phyloP scores from a whole-genome alignment of 1,139 yeast genomes.

The Taiozyma sp. region DNA sequence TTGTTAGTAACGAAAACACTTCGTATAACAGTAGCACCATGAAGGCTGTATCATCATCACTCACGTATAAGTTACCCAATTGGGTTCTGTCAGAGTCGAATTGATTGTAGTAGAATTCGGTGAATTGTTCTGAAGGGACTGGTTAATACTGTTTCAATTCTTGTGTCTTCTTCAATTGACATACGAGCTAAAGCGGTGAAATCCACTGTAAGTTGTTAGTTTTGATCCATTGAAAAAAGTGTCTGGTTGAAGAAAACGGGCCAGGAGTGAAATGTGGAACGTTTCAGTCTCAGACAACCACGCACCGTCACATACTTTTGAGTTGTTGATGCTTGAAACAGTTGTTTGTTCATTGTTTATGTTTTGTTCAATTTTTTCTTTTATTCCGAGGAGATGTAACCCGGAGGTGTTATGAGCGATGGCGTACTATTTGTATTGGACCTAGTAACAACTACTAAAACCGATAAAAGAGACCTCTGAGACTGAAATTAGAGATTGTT shows the following conservation, averaged over 20 bases:
- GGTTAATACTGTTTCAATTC: background rate
- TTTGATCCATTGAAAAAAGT: background rate
- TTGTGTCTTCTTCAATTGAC: background rate
- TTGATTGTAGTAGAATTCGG: slow-evolving; percentile 91
- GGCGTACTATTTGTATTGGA: too few relatives aligned
- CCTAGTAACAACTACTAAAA: too few relatives aligned
- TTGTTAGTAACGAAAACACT: background rate
- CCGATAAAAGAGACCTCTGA: too few relatives aligned
- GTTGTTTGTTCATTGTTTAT: background rate
- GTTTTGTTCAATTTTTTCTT: background rate
- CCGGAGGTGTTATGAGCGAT: background rate
- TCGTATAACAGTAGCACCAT: too few relatives aligned
- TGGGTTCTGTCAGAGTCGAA: slow-evolving; percentile 91
- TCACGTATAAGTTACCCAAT: slow-evolving; percentile 82
- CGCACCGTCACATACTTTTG: background rate
- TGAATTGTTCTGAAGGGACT: slow-evolving; percentile 52
- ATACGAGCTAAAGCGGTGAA: background rate
- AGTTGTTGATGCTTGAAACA: background rate
- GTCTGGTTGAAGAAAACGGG: background rate
- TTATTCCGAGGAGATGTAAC: background rate
- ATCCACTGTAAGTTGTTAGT: background rate
- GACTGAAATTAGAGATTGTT: too few relatives aligned
- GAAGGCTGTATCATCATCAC: slow-evolving; percentile 17
- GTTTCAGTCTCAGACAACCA: background rate
- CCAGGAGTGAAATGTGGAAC: background rate